Base-by-base conservation (phyloP, 139 green algal genomes). In the Coelastrella sp. region DNA sequence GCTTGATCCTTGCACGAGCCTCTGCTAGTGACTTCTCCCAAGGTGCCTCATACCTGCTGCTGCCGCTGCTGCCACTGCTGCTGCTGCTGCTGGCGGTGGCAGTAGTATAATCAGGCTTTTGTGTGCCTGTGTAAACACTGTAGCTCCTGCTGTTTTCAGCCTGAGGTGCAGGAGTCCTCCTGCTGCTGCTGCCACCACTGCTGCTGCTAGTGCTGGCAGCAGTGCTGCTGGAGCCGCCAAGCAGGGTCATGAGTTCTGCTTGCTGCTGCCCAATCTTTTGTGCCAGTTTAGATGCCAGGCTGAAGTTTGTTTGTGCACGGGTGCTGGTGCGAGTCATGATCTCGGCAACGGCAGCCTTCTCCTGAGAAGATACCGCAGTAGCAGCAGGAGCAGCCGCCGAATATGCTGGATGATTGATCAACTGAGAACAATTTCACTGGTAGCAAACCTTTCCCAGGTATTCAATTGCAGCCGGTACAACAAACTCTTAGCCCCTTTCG, bases 291-390 rank as follows among this genome's bases (percentile, higher is more conserved):
- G 74, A n/a, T 57, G 91, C 91, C 20, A 93, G 91, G 7, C 54
- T 58, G 59, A 86, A 93, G 75, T 93, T 91, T 14, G 79, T 82
- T 65, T 86, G 85, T 8, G 92, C 92, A 56, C 91, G 86, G 5
- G 20, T 59, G 86, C 91, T 92, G 86, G 74, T 92, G 32, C 77
- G 82, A 5, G 81, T 79, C 7, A 94, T 74, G 6, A 94, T 80
- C 66, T 94, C 89, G 0, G 8, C 13, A 13, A 90, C 86, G 10
- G 86, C 58, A 14, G 74, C 86, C 86, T 90, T 90, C 59, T 90
- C 86, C 86, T 90, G 86, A 57, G 0, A 77, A 22, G 16, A 54
- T 5, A 77, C 11, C 5, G 20, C 71, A 77, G 71, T 19, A 77
- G 71, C 71, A 77, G 71, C 71, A 77, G 16, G 32, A 47, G 32